Conservation (phyloP, 768 basidiomycete species). For the Filobasidium wieringae region DNA sequence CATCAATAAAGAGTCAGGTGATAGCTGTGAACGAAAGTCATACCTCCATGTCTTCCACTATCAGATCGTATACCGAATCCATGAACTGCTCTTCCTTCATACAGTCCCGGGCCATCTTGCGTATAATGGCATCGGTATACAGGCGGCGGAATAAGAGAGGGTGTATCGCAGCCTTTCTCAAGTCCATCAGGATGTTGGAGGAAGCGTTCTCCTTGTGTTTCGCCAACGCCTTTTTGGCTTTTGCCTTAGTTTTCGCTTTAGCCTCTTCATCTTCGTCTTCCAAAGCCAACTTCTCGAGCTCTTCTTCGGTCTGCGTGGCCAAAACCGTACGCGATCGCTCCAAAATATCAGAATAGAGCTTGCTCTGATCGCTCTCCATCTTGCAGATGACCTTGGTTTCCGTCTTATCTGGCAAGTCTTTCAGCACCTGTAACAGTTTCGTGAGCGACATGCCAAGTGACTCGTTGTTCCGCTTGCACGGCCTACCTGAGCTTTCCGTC, state of each 20-base stretch:
- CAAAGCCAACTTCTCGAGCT: slow-evolving; percentile 32
- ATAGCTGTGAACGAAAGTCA: slow-evolving; percentile 4
- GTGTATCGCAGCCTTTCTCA: slow-evolving; percentile 90
- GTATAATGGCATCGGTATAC: slow-evolving; percentile 66
- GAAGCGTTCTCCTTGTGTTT: slow-evolving; percentile 44
- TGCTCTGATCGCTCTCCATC: slow-evolving; percentile 69
- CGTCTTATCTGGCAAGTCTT: slow-evolving; percentile 81
- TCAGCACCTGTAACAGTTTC: slow-evolving; percentile 53
- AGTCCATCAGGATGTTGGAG: slow-evolving; percentile 90
- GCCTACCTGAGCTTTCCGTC: slow-evolving; percentile 80
- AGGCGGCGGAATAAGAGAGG: slow-evolving; percentile 85
- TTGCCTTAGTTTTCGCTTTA: slow-evolving; percentile 49
- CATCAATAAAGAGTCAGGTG: not conserved
- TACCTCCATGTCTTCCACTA: slow-evolving; percentile 84
- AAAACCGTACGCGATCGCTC: slow-evolving; percentile 67
- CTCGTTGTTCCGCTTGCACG: not conserved
- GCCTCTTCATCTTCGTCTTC: slow-evolving; percentile 32
- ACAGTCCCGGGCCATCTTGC: slow-evolving; percentile 63
- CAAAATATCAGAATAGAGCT: slow-evolving; percentile 75
- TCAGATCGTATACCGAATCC: slow-evolving; percentile 65
- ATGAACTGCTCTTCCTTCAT: slow-evolving; percentile 87
- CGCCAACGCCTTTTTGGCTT: slow-evolving; percentile 22
- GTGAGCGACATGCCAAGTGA: not conserved
- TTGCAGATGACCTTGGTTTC: slow-evolving; percentile 80
- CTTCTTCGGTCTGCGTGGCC: slow-evolving; percentile 27